Evolutionary conservation across 2,329 filamentous ascomycete genomes (phyloP).

Genomic region (Aspergillus brasiliensis): DNA sequence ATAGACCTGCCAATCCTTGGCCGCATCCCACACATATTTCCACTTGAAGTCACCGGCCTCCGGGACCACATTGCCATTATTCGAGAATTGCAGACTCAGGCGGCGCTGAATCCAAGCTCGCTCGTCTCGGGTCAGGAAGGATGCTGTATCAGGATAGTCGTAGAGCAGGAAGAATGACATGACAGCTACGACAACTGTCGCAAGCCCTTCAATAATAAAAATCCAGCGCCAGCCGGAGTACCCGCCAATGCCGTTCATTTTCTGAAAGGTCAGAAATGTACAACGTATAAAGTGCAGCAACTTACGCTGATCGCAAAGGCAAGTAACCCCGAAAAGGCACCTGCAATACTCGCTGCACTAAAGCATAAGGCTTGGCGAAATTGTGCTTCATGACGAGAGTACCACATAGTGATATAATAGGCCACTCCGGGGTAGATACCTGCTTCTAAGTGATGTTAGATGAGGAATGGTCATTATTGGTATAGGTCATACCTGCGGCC

Average conservation of each 20-base stretch:
- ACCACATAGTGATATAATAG: conserved; percentile 52
- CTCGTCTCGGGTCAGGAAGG: conserved; percentile 46
- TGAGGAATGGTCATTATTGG: too few relatives aligned
- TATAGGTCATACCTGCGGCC: conserved; percentile 22
- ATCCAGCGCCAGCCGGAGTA: conserved; percentile 55
- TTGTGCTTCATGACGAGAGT: conserved; percentile 47
- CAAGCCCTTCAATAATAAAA: conserved; percentile 53
- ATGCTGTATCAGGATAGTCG: conserved; percentile 49
- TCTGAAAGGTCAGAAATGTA: conserved; percentile 21
- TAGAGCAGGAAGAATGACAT: conserved; percentile 49
- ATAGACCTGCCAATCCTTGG: conserved; percentile 47
- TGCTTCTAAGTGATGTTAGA: conserved; percentile 32
- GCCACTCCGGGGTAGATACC: conserved; percentile 48
- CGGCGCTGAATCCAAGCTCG: conserved; percentile 41
- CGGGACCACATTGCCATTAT: conserved; percentile 28
- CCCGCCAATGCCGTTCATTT: conserved; percentile 54
- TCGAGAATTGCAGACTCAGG: conserved; percentile 37
- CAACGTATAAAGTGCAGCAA: conserved; percentile 13
- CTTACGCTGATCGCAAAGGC: conserved; percentile 53
- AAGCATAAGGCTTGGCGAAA: conserved; percentile 51
- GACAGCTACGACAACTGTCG: conserved; percentile 47
- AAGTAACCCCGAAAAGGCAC: conserved; percentile 56
- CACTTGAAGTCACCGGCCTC: conserved; percentile 38
- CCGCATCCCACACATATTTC: conserved; percentile 43
- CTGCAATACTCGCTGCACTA: conserved; percentile 51